Base-by-base conservation (phyloP, 345 rosid genomes). In the Chamaenerion angustifolium region DNA sequence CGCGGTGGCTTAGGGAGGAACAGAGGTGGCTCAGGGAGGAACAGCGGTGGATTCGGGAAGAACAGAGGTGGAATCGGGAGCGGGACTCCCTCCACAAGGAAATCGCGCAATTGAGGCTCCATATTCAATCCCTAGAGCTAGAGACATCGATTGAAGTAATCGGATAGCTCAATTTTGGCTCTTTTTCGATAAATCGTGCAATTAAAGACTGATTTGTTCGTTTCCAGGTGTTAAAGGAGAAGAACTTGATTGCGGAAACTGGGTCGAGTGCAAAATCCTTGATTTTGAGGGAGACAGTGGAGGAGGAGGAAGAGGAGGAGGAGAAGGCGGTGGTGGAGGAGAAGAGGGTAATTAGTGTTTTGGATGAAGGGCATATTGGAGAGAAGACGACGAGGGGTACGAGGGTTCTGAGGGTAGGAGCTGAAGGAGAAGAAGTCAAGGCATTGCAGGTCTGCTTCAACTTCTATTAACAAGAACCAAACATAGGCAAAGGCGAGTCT, bases 11-110 rank as follows among this genome's bases (percentile, higher is more conserved):
- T 11, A 83, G 94, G 3, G 94, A 90, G 41, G 95, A 85, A 45
- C 84, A 85, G 55, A 69, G 94, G 3, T 79, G 95, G 97, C 68
- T 83, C 12, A 83, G 94, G 4, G 97, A 89, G 62, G 97, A 89
- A 64, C 76, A 77, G 54, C 73, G 97, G 12, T 88, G 97, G 97
- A 66, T 79, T 42, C 69, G 88, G 1, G 92, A 82, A 52, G 88
- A 88, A 56, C 78, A 76, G 59, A 60, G 95, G 4, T 89, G 95
- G 95, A 11, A 60, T 12, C 73, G 69, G 13, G 97, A 85, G 56
- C 81, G 88, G 3, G 90, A 83, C 17, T 56, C 78, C 0, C 70
- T 89, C 9, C 70, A 83, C 23, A 58, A 46, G 1, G 69, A 81
- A 50, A 77, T 83, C 27, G 69, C 79, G 7, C 66, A 75, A 48